Conservation (phyloP, 306 rosid genomes). For the Ormosia emarginata region DNA sequence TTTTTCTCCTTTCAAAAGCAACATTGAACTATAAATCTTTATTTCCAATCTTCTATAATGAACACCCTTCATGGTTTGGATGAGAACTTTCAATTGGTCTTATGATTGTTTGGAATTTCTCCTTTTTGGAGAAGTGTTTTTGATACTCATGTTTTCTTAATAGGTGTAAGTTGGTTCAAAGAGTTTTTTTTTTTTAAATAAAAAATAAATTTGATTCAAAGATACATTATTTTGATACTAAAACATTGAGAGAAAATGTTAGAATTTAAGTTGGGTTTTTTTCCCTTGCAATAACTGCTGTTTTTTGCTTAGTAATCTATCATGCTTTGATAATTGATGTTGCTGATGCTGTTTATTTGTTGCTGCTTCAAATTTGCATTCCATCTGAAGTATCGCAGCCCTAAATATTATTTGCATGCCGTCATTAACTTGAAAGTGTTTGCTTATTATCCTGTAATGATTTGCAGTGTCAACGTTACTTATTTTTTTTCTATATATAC, state of each 20-base stretch:
- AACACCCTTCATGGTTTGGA: neutral
- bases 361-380: neutral
- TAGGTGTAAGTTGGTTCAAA: neutral
- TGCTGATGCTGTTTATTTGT: neutral
- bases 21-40: neutral
- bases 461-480: conserved; percentile 15
- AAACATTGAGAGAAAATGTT: neutral
- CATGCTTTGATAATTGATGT: neutral
- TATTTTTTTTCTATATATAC: conserved; percentile 1
- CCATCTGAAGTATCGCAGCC: neutral
- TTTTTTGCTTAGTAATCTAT: neutral
- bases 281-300: neutral
- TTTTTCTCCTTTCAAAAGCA: neutral
- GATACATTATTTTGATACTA: neutral
- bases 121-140: neutral
- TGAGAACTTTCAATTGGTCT: neutral
- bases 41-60: neutral
- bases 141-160: neutral
- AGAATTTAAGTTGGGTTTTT: neutral
- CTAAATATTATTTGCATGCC: neutral
- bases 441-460: neutral
- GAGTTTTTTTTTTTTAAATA: neutral
- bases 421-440: neutral
- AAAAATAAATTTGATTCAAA: too few species aligned
- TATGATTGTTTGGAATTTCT: neutral